Base-by-base conservation (phyloP, 176 grass and related monocot species). In the Ananas comosus region DNA sequence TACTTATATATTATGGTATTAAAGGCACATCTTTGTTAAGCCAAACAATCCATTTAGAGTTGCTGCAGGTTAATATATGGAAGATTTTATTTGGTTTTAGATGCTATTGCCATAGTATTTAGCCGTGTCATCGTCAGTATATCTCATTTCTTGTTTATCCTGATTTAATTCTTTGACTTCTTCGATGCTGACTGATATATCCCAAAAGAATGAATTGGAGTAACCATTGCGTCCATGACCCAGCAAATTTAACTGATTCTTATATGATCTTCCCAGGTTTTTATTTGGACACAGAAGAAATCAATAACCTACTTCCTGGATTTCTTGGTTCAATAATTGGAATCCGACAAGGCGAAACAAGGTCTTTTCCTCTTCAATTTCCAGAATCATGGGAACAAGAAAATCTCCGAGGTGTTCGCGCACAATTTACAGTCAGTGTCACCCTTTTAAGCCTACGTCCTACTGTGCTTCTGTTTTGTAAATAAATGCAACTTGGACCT, bases 261-360 rank as follows among this genome's bases (percentile, higher is more conserved):
- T 73, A 70, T 66, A 50, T 64, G 49, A 27, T 75, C 19, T 66
- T 83, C 74, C 63, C 70, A 97, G 89, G 86, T 72, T 87, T 97
- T 73, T 82, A 97, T 66, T 85, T 97, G 93, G 94, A 92, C 77
- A 97, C 94, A 7, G 89, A 92, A 84, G 86, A 97, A 81, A 85
- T 69, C 72, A 75, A 74, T 63, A 90, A 72, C 23, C 79, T 97
- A 72, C 77, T 92, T 77, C 84, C 89, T 72, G 94, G 94, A 61
- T 93, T 97, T 81, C 80, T 97, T 79, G 78, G 83, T 85, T 83
- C 94, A 12, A 84, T 97, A 64, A 85, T 90, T 83, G 94, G 94
- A 56, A 92, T 97, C 65, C 80, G 11, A 74, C 86, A 84, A 78
- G 94, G 86, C 67, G 88, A 97, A 72, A 79, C 87, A 75, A 88